Evolutionary conservation across 2,329 filamentous ascomycete genomes (phyloP).

Genomic region (Xylariaceae sp.): DNA sequence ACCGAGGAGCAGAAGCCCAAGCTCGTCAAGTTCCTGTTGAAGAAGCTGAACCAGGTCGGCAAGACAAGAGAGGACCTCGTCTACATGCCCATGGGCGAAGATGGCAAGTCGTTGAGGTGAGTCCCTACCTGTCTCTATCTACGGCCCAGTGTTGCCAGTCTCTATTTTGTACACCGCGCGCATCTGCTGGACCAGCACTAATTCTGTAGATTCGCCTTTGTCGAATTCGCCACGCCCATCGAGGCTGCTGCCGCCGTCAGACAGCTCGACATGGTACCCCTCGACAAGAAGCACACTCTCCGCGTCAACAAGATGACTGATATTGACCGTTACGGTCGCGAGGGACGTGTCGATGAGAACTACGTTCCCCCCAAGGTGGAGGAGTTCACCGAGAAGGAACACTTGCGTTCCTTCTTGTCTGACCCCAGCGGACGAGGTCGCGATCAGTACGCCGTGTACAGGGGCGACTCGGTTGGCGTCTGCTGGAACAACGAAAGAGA

Average conservation of each 20-base stretch:
- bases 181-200: neutral
- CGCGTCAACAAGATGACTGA: constrained; percentile 97
- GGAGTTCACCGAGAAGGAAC: constrained; percentile 85
- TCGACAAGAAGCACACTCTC: constrained; percentile 96
- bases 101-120: constrained; percentile 81
- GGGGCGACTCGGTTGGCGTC: constrained; percentile 84
- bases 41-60: constrained; percentile 84
- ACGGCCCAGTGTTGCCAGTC: neutral
- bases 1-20: constrained; percentile 87
- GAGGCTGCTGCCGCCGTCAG: constrained; percentile 88
- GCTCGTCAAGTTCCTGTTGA: constrained; percentile 91
- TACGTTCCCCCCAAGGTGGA: constrained; percentile 79
- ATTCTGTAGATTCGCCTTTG: constrained; percentile 75
- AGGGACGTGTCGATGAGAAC: constrained; percentile 88
- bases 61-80: constrained; percentile 80
- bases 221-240: constrained; percentile 87
- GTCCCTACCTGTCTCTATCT: constrained; percentile 35
- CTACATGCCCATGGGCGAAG: constrained; percentile 88
- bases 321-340: constrained; percentile 90
- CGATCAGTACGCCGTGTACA: constrained; percentile 94
- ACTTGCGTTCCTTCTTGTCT: constrained; percentile 87
- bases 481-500: constrained; percentile 99
- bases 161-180: neutral
- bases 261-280: constrained; percentile 75
- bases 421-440: constrained; percentile 74